Evolutionary conservation across 208 protist species (phyloP), one percentile per base, ranked within the genome.

Genomic region (Leishmania aethiopica): DNA sequence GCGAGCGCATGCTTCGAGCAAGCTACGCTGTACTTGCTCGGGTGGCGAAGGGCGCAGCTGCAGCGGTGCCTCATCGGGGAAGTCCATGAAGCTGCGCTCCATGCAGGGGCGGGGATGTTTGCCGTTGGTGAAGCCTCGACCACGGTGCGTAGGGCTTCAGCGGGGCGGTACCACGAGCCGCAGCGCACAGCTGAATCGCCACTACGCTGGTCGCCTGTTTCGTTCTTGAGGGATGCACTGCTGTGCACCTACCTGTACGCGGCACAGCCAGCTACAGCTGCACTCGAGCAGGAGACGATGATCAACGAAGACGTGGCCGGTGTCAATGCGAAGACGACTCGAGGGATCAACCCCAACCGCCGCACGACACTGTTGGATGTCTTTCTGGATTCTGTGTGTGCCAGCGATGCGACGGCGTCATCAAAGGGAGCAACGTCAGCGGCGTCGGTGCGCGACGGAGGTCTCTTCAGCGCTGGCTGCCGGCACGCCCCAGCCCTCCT

Each of bases 141-240:
- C 13, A 45, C 28, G 7, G 32, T 1, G 53, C 11, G 28, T 19
- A 42, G 22, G 37, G 25, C 51, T 15, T 28, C 42, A 10, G 64
- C n/a, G 7, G 35, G 67, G 42, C 22, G 37, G 55, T 53, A 28
- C 8, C 47, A 47, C 64, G 49, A 57, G 42, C 55, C 7, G 57
- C 64, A 28, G 6, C 47, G 17, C 53, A 25, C 66, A 4, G 19
- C 59, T 55, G 42, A 62, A 25, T 49, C 73, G 17, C 40, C 73
- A 37, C 19, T 45, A 53, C 75, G 82, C 64, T 87, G 86, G 84
- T 81, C 86, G 45, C 77, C 86, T n/a, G 77, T 90, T 25, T 62
- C 78, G 53, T 62, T 90, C 10, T 73, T 90, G 42, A 82, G 73
- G 22, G 86, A 90, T 51, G 32, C 70, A 55, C 80, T 83, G 25